Conservation (phyloP, 495 filamentous ascomycete genomes). For the Neurospora sp. region DNA sequence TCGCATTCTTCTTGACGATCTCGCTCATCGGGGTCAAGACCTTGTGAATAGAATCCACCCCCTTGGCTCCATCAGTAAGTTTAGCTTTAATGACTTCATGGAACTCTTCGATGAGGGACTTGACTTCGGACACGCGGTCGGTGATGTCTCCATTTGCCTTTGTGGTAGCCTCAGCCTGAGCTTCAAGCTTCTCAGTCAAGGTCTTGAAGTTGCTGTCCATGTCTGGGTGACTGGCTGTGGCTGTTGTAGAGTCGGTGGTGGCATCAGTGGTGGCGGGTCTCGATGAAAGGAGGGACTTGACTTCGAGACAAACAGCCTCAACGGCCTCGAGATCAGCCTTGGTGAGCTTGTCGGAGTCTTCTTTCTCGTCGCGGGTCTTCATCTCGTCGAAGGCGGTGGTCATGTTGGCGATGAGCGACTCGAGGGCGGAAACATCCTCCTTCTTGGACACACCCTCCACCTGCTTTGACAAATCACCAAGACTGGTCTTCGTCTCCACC, state of each 20-base stretch:
- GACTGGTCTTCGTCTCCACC: constrained; percentile 56
- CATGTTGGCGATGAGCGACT: constrained; percentile 65
- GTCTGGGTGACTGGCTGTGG: constrained; percentile 25
- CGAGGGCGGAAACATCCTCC: constrained; percentile 66
- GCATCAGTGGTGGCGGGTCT: neutral
- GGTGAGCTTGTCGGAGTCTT: constrained; percentile 53
- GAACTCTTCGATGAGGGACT: constrained; percentile 40
- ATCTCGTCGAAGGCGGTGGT: constrained; percentile 65
- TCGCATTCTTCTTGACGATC: constrained; percentile 46
- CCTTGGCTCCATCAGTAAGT: constrained; percentile 39
- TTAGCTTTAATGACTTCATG: constrained; percentile 35
- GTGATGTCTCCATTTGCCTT: constrained; percentile 36
- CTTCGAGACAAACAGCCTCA: constrained; percentile 66
- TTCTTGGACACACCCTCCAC: constrained; percentile 58
- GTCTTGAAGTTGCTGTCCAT: constrained; percentile 65
- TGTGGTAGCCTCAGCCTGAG: constrained; percentile 55
- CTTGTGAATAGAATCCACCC: constrained; percentile 41
- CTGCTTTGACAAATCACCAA: constrained; percentile 47
- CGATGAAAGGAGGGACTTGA: constrained; percentile 54
- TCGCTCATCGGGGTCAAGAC: constrained; percentile 53
- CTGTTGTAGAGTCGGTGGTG: neutral
- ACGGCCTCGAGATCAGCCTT: constrained; percentile 73
- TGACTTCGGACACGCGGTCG: constrained; percentile 42
- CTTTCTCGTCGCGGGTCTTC: constrained; percentile 54
- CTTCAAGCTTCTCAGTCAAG: constrained; percentile 54